These are phyloP conservation scores for Trichoderma sp. DNA, from an alignment of 2,329 filamentous ascomycete genomes.

Conservation along the genomic window DNA sequence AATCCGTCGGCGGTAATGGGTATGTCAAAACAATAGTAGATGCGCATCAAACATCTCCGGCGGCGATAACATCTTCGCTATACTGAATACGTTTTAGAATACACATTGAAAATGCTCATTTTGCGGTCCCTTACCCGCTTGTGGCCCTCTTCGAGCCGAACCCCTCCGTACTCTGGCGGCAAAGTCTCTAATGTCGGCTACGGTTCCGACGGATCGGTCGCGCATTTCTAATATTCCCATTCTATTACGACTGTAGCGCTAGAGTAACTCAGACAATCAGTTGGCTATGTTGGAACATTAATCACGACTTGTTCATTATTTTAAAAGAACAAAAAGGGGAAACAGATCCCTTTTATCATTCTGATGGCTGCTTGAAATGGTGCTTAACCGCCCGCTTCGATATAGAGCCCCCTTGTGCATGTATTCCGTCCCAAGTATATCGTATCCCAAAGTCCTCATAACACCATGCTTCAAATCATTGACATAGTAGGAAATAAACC, in stretches of 20 bases:
- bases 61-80: neutral
- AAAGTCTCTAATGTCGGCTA: slow-evolving; percentile 10
- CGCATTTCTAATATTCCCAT: too few species aligned
- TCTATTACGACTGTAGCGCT: neutral
- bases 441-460: slow-evolving; percentile 9
- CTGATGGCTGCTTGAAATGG: neutral
- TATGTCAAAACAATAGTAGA: neutral
- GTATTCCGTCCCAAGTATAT: slow-evolving; percentile 1
- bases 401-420: neutral
- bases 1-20: neutral
- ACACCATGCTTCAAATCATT: slow-evolving; percentile 28
- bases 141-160: neutral
- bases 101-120: neutral
- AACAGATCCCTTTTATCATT: neutral
- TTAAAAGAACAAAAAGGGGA: neutral
- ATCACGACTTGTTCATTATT: neutral
- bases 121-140: neutral
- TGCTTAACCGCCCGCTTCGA: neutral
- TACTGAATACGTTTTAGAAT: neutral
- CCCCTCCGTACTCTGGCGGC: neutral
- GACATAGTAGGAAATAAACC: neutral
- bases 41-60: neutral
- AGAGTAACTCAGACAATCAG: neutral
- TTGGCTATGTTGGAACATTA: neutral
- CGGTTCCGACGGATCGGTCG: slow-evolving; percentile 1